phyloP scores from a whole-genome alignment of 208 protist species.

The Acanthamoeba sp. region DNA sequence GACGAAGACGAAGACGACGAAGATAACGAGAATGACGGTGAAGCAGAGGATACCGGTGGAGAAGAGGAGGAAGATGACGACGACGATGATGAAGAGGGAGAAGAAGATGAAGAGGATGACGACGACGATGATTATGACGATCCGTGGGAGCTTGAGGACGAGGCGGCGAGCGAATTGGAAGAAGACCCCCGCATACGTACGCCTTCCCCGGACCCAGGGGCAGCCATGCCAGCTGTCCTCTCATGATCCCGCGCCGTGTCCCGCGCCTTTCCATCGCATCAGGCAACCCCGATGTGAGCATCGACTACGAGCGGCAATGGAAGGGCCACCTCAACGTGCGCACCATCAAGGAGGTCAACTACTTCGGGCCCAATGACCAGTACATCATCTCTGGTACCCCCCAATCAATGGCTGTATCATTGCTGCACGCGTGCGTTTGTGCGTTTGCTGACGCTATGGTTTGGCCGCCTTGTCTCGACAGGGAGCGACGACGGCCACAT shows the following conservation, averaged over 20 bases:
- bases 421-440: too few species aligned
- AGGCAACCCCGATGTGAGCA: not conserved
- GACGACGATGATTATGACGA: constrained; percentile 5
- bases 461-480: not conserved
- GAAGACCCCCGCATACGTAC: not conserved
- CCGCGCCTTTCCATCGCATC: not conserved
- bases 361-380: constrained; percentile 30
- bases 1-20: not conserved
- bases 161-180: not conserved
- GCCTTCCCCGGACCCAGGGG: not conserved
- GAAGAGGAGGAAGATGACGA: not conserved
- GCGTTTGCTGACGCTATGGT: too few species aligned
- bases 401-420: too few species aligned
- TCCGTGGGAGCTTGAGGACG: not conserved
- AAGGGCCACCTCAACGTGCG: constrained; percentile 56
- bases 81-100: not conserved
- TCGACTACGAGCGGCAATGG: not conserved
- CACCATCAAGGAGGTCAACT: constrained; percentile 66
- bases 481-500: constrained; percentile 56
- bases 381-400: not conserved
- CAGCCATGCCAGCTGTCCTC: not conserved
- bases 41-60: not conserved
- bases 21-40: not conserved
- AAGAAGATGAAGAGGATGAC: not conserved
- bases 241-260: not conserved